phyloP scores from a whole-genome alignment of 2,329 filamentous ascomycete species.

The Claviceps fusiformis region DNA sequence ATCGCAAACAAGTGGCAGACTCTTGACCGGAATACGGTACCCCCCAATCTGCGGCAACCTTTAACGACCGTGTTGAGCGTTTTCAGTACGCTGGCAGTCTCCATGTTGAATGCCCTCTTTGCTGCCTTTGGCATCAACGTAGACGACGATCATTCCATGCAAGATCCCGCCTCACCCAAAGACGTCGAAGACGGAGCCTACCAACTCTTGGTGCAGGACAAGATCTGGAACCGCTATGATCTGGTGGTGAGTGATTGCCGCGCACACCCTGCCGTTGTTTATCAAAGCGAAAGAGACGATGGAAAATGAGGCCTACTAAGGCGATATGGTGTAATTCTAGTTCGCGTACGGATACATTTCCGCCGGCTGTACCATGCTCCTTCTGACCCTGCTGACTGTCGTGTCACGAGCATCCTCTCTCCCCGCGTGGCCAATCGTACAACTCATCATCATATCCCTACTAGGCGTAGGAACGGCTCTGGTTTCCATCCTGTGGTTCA shows the following conservation, averaged over 20 bases:
- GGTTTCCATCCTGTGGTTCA: neutral
- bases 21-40: neutral
- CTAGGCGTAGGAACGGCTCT: neutral
- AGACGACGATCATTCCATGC: neutral
- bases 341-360: neutral
- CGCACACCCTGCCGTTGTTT: neutral
- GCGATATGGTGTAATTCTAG: neutral
- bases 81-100: neutral
- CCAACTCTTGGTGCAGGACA: neutral
- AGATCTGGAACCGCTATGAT: neutral
- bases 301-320: neutral
- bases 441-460: neutral
- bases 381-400: neutral
- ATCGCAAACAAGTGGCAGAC: neutral
- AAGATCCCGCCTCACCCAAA: neutral
- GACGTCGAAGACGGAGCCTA: neutral
- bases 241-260: neutral
- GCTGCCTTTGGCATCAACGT: neutral
- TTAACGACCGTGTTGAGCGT: neutral
- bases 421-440: neutral
- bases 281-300: too few relatives aligned
- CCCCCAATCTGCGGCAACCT: neutral
- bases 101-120: neutral
- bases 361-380: neutral
- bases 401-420: neutral